Base-by-base conservation (phyloP, 345 rosid species). In the Aegle marmelos region DNA sequence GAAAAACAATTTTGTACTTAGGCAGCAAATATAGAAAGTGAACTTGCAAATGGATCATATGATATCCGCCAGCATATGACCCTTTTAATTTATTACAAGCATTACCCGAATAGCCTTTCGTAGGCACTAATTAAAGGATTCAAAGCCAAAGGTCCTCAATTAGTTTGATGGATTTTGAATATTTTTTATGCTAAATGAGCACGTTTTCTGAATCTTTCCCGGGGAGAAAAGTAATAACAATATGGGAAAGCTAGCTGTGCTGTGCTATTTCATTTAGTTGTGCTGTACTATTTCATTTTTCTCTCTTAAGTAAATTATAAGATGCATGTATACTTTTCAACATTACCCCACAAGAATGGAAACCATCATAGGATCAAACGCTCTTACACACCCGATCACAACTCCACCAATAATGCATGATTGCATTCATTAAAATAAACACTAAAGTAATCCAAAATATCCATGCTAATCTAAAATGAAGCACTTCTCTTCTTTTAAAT, bases 401-500 rank as follows among this genome's bases (percentile, higher is more conserved):
- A 6, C 75, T 59, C 24, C 36, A 30, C 27, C 37, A 62, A 74
- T 45, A 21, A 62, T 59, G 27, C 66, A 73, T 74, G 59, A 74
- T 74, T 74, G 60, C 19, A 37, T 3, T 39, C 22, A 59, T 10
- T 24, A 41, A 41, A 68, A 68, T 37, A 24, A 71, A 22, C 25
- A 33, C 5, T 13, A 57, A 72, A 61, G 16, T 28, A 41, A 31
- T 75, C 13, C 41, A 16, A 70, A 58, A 41, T 60, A 68, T 56
- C 71, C 37, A 61, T 72, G 72, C 80, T 72, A 57, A 25, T 36
- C 19, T 36, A 34, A 13, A 53, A 41, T 3, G 50, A 41, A 11
- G 37, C 22, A 48, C 34, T 45, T 45, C 75, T 25, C 19, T 31
- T 41, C 83, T 89, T 89, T 83, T 90, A 88, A 79, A 88, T 78